These are phyloP conservation scores for Saccharum hybrid DNA, from an alignment of 202 grass and related monocot genomes.

Conservation along the genomic window DNA sequence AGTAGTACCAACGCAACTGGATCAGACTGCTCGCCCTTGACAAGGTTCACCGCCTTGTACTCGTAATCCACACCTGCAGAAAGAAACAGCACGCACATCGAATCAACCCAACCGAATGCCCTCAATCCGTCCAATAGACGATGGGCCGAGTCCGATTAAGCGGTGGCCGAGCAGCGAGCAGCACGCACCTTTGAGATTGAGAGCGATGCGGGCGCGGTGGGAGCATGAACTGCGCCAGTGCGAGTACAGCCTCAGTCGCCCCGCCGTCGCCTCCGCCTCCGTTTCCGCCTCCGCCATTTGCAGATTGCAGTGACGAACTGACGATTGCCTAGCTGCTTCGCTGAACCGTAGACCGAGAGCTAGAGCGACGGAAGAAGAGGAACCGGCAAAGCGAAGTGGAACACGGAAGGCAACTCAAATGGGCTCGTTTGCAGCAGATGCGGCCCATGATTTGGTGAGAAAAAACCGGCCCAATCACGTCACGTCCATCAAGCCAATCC, in stretches of 20 bases:
- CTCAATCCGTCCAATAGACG: not conserved
- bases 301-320: not conserved
- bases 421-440: not conserved
- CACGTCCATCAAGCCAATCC: not conserved
- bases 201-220: constrained; percentile 72
- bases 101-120: not conserved
- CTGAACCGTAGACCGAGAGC: not conserved
- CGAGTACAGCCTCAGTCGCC: constrained; percentile 54
- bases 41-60: constrained; percentile 91
- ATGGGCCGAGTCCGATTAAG: not conserved
- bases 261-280: constrained; percentile 14
- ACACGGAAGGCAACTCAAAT: constrained; percentile 7
- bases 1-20: constrained; percentile 55
- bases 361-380: not conserved
- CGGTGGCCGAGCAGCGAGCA: not conserved
- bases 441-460: not conserved
- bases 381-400: constrained; percentile 2
- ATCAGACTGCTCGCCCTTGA: constrained; percentile 79
- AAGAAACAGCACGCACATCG: not conserved
- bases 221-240: constrained; percentile 72
- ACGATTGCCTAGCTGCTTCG: not conserved
- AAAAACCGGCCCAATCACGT: not conserved
- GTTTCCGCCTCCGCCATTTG: constrained; percentile 37
- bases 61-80: constrained; percentile 72
- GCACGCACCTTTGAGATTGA: constrained; percentile 72